These are phyloP conservation scores for Erythrophleum ivorense DNA, from an alignment of 331 rosid species.

Conservation along the genomic window DNA sequence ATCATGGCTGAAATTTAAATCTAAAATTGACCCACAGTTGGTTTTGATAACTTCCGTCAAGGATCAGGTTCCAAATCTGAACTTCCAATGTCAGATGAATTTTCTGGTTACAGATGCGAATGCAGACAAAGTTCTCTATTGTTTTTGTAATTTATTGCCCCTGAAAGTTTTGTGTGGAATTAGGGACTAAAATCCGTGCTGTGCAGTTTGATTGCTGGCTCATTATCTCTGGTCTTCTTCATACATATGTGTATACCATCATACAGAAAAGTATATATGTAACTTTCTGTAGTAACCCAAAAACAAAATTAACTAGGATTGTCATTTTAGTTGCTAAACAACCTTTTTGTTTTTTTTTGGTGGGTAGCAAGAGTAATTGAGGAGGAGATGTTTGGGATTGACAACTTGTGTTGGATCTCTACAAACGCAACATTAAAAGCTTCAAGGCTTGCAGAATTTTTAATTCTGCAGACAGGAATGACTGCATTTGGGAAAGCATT, in stretches of 20 bases:
- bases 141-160: background rate
- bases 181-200: background rate
- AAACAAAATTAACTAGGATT: slow-evolving; percentile 30
- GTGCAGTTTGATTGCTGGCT: slow-evolving; percentile 14
- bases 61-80: slow-evolving; percentile 39
- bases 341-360: background rate
- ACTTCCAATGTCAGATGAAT: slow-evolving; percentile 22
- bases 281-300: slow-evolving; percentile 26
- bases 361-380: slow-evolving; percentile 88
- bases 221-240: slow-evolving; percentile 2
- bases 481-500: slow-evolving; percentile 96
- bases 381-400: slow-evolving; percentile 97
- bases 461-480: slow-evolving; percentile 96
- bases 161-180: background rate
- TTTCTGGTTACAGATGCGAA: slow-evolving; percentile 30
- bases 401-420: slow-evolving; percentile 95
- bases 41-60: slow-evolving; percentile 31
- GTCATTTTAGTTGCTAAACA: slow-evolving; percentile 30
- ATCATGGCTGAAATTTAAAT: background rate
- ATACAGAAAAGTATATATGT: slow-evolving; percentile 1
- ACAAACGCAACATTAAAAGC: slow-evolving; percentile 86
- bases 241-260: slow-evolving; percentile 10
- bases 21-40: background rate
- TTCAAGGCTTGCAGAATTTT: slow-evolving; percentile 84
- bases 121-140: slow-evolving; percentile 18